Evolutionary conservation across 139 green algal genomes (phyloP).

Genomic region (Tetraselmis chui): DNA sequence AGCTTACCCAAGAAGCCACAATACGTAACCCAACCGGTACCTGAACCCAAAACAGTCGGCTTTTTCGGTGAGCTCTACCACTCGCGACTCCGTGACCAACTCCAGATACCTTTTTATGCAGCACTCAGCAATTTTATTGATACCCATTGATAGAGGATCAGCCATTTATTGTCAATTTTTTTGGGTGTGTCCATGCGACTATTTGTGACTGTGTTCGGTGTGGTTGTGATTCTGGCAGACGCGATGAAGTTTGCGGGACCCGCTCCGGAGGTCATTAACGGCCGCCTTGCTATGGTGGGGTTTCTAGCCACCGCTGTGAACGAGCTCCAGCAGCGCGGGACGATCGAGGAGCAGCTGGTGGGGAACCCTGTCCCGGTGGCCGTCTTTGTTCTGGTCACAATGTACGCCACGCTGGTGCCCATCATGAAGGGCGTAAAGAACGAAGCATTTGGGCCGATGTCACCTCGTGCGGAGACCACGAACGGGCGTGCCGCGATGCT

Average conservation of each 20-base stretch:
- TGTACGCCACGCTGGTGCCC: constrained; percentile 63
- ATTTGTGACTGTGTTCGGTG: no score
- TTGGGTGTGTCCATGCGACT: no score
- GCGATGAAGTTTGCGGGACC: constrained; percentile 61
- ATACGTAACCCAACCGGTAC: not conserved
- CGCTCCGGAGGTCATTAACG: constrained; percentile 73
- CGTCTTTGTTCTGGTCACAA: constrained; percentile 9
- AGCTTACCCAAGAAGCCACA: not conserved
- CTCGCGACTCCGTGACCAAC: no score
- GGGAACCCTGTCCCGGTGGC: constrained; percentile 3
- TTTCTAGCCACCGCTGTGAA: constrained; percentile 39
- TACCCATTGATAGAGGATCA: no score
- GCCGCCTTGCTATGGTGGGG: constrained; percentile 68
- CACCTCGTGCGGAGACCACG: constrained; percentile 56
- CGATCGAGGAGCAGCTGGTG: constrained; percentile 37
- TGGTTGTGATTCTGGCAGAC: no score
- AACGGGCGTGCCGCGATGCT: constrained; percentile 76
- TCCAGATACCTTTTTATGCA: no score
- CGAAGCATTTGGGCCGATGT: constrained; percentile 49
- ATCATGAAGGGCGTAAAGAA: constrained; percentile 59
- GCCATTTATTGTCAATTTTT: no score
- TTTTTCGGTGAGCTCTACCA: not conserved
- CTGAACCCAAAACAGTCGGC: not conserved
- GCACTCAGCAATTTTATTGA: no score
- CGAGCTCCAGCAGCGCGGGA: constrained; percentile 45